Conservation (phyloP, 495 filamentous ascomycete species). For the Amniculicola lignicola region DNA sequence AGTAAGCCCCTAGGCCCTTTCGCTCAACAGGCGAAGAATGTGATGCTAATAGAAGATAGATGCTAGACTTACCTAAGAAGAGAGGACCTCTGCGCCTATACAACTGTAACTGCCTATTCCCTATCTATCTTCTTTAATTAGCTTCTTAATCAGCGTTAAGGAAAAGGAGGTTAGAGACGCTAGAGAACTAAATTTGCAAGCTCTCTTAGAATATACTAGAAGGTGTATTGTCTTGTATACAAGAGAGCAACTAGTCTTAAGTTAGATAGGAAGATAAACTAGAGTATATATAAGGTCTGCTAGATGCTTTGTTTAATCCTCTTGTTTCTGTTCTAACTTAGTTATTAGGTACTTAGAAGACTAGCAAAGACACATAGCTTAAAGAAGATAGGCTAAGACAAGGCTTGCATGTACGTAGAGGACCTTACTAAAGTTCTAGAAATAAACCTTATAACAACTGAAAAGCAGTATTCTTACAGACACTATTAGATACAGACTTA, state of each 20-base stretch:
- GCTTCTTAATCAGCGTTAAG: not conserved
- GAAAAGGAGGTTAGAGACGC: not conserved
- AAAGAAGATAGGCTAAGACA: not conserved
- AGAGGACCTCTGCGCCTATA: not conserved
- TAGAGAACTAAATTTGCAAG: not conserved
- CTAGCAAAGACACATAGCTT: not conserved
- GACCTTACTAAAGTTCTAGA: not conserved
- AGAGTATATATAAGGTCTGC: not conserved
- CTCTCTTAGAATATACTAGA: not conserved
- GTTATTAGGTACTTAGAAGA: not conserved
- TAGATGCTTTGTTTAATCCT: not conserved
- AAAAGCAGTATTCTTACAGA: not conserved
- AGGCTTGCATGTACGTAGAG: not conserved
- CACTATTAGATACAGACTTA: not conserved
- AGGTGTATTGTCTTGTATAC: not conserved
- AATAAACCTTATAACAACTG: not conserved
- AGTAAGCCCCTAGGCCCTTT: not conserved
- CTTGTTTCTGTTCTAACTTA: not conserved
- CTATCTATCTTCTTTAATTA: not conserved
- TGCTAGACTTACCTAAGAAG: not conserved
- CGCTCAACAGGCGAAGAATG: not conserved
- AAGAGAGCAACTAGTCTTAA: not conserved
- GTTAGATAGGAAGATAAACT: not conserved
- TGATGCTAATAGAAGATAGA: constrained; percentile 3
- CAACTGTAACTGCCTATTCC: not conserved